These are phyloP conservation scores for Pythium guiyangense DNA, from an alignment of 352 stramenopile species.

Conservation along the genomic window DNA sequence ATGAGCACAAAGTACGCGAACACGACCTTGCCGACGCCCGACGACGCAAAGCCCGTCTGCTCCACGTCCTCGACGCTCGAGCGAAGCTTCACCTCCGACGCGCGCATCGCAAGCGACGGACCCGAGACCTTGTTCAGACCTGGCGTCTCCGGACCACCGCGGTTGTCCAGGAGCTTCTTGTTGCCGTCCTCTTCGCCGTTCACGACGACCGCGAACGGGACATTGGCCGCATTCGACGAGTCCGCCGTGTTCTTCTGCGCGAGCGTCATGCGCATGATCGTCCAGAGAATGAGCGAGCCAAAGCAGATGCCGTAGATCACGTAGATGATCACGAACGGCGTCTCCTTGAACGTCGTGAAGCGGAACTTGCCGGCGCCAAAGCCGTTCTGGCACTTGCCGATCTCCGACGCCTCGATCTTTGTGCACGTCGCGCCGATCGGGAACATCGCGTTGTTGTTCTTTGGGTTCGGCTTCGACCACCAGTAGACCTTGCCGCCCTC, in stretches of 20 bases:
- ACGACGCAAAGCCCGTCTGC: constrained; percentile 45
- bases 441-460: constrained; percentile 73
- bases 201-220: constrained; percentile 6
- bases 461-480: constrained; percentile 43
- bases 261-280: constrained; percentile 11
- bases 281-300: constrained; percentile 26
- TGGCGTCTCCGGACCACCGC: constrained; percentile 44
- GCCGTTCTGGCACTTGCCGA: constrained; percentile 23
- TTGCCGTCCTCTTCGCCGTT: constrained; percentile 25
- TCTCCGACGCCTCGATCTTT: constrained; percentile 16
- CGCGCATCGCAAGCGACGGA: constrained; percentile 37
- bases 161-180: constrained; percentile 57
- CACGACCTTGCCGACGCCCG: constrained; percentile 33
- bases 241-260: constrained; percentile 5
- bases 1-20: constrained; percentile 59
- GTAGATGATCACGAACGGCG: constrained; percentile 45
- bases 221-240: neutral
- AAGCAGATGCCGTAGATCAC: constrained; percentile 40
- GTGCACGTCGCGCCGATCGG: constrained; percentile 46
- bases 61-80: constrained; percentile 41
- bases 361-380: constrained; percentile 23
- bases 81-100: constrained; percentile 39
- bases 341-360: constrained; percentile 56
- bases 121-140: constrained; percentile 21
- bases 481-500: constrained; percentile 43